Conservation (phyloP, 1,139 yeast species). For the Komagataea norvegica region DNA sequence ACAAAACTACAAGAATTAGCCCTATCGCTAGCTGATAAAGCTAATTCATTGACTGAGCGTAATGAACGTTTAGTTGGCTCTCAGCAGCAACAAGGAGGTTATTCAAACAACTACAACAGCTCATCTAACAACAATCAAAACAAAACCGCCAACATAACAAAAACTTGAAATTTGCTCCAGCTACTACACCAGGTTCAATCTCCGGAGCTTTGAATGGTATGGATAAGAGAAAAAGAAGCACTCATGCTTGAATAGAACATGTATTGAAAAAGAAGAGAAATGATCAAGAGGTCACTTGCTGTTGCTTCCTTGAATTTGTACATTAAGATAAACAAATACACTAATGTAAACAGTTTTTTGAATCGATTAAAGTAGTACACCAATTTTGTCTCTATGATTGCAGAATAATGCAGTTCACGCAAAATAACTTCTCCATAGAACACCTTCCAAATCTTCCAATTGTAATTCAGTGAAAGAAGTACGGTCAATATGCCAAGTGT, state of each 20-base stretch:
- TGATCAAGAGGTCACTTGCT: neutral
- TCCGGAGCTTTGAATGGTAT: constrained; percentile 33
- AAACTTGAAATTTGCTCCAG: constrained; percentile 28
- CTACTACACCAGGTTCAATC: constrained; percentile 29
- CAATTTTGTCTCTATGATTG: neutral
- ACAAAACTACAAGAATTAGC: constrained; percentile 88
- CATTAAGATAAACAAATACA: constrained; percentile 4
- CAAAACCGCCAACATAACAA: constrained; percentile 24
- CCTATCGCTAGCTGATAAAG: constrained; percentile 81
- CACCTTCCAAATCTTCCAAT: constrained; percentile 90
- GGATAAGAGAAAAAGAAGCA: constrained; percentile 28
- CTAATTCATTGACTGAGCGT: constrained; percentile 73
- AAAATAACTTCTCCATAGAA: constrained; percentile 87
- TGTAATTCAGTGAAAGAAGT: constrained; percentile 72
- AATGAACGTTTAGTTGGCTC: constrained; percentile 81
- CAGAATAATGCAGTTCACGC: constrained; percentile 39
- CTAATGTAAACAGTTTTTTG: too few relatives aligned
- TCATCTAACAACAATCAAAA: constrained; percentile 16
- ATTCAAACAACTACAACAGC: constrained; percentile 13
- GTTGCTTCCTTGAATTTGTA: constrained; percentile 1
- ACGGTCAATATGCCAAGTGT: constrained; percentile 93
- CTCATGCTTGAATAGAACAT: too few relatives aligned
- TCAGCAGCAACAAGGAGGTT: constrained; percentile 26
- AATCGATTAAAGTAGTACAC: too few relatives aligned
- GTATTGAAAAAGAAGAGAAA: too few relatives aligned